Base-by-base conservation (phyloP, 352 stramenopile species). In the Pythium phragmitis region DNA sequence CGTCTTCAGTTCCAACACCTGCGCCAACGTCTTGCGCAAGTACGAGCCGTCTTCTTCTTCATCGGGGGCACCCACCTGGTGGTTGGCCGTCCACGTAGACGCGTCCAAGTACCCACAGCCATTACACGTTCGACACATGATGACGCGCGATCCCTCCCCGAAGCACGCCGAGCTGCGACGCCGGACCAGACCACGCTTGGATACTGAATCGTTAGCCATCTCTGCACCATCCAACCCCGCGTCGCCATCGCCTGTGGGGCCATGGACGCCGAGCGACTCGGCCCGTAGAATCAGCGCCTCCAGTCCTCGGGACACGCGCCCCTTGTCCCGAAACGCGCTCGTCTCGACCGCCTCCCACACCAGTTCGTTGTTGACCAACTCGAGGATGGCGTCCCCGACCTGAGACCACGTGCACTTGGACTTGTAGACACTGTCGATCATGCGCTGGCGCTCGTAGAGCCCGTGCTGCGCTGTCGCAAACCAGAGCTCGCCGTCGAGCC, bases 291-390 rank as follows among this genome's bases (percentile, higher is more conserved):
- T 26, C 1, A 84, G n/a, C 23, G 79, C 77, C 53, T 87, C 79
- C 6, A 90, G 48, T 0, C 80, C 79, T 47, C 72, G 63, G 11
- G 75, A 72, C 16, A 70, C 61, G 4, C 80, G 75, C 1, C 42
- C 60, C 34, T 85, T 85, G 34, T 78, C 68, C 17, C 69, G 63
- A 8, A 66, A 67, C 39, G 77, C 75, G 34, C 75, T 81, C 43
- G 74, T 51, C 59, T 86, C 73, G 3, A 88, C 79, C 2, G 75
- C 79, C 21, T 76, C 59, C 80, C 80, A 90, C 3, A 90, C 60
- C 43, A 83, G 57, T 26, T 90, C 79, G 50, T 85, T 88, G 57
- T 86, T 90, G 7, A 90, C 65, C 6, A 90, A 62, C 56, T 89
- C 79, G 2, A 80, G 59, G 17, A 89, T 58, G 1, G 80, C 63